Conservation (phyloP, 306 rosid species). For the Luffa acutangula region DNA sequence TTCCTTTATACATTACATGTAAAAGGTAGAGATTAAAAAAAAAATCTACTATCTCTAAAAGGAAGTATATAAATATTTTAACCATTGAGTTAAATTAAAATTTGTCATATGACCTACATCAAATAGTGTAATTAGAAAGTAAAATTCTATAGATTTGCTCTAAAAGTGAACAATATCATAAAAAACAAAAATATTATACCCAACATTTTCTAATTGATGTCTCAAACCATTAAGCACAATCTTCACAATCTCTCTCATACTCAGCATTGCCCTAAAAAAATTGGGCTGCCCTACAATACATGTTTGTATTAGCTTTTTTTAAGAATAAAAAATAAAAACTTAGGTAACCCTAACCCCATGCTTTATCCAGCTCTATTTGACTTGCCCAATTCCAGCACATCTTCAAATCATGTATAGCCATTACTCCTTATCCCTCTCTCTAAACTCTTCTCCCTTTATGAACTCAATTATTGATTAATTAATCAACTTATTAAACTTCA, state of each 20-base stretch:
- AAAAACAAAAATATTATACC: background rate
- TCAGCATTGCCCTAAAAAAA: background rate
- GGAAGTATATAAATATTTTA: too few relatives aligned
- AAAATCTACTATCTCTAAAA: too few relatives aligned
- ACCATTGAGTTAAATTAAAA: too few relatives aligned
- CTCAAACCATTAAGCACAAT: background rate
- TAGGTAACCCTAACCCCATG: background rate
- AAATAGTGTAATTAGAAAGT: too few relatives aligned
- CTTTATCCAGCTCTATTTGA: constrained; percentile 1
- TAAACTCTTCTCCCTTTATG: background rate
- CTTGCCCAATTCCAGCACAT: background rate
- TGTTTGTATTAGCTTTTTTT: background rate
- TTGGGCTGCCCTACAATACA: background rate
- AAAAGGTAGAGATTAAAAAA: too few relatives aligned
- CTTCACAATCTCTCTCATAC: background rate
- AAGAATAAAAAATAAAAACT: background rate
- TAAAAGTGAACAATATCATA: too few relatives aligned
- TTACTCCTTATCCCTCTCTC: background rate
- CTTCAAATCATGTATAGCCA: background rate
- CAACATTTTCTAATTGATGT: background rate
- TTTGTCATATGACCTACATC: too few relatives aligned
- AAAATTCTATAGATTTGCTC: too few relatives aligned
- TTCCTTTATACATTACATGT: too few relatives aligned
- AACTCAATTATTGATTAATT: background rate
- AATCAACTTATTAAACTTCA: background rate